Conservation (phyloP, 495 filamentous ascomycete genomes). For the Penicillium odoratum region DNA sequence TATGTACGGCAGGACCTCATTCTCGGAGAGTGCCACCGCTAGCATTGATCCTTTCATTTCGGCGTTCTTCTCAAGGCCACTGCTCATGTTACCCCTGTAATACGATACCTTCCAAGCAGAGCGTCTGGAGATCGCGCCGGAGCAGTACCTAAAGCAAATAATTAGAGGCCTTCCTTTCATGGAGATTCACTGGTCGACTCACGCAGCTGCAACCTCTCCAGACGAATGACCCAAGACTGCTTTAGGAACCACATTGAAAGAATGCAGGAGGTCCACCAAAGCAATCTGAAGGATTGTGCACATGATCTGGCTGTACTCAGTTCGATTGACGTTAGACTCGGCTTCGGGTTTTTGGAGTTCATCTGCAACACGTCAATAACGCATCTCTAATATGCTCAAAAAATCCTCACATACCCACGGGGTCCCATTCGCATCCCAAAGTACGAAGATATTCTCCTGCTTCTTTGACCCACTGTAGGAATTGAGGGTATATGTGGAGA, state of each 20-base stretch:
- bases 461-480: neutral
- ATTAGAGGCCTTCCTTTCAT: too few relatives aligned
- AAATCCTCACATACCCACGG: neutral
- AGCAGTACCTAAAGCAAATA: constrained; percentile 19
- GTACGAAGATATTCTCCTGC: constrained; percentile 11
- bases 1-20: neutral
- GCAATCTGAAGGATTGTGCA: constrained; percentile 34
- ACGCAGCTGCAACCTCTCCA: constrained; percentile 54
- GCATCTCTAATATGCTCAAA: constrained; percentile 18
- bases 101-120: neutral
- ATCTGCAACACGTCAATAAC: too few relatives aligned
- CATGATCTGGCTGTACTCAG: constrained; percentile 22
- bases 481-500: constrained; percentile 9
- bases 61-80: neutral
- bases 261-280: constrained; percentile 29
- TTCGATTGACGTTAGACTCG: constrained; percentile 10
- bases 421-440: neutral
- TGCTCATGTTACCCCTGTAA: neutral
- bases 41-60: neutral
- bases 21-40: neutral
- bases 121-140: neutral
- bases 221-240: constrained; percentile 60
- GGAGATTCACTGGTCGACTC: too few relatives aligned
- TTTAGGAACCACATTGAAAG: constrained; percentile 28
- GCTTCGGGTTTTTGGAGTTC: too few relatives aligned